Evolutionary conservation across 2,329 filamentous ascomycete genomes (phyloP).

Genomic region (Fusarium hainanense): DNA sequence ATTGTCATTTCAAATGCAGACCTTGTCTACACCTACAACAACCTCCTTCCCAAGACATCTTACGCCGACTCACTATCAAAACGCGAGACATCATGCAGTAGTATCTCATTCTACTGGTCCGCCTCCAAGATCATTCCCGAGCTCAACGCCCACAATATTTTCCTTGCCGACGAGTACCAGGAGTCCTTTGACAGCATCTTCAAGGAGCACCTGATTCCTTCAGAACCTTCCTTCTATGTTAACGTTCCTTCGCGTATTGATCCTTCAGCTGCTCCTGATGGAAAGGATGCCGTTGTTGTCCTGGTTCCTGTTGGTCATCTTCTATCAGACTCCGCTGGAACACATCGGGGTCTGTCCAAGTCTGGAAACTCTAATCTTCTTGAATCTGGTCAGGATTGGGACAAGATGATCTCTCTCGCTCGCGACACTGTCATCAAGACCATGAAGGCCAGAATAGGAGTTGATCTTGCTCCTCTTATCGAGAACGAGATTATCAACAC

Average conservation of each 20-base stretch:
- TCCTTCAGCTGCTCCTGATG: conserved; percentile 71
- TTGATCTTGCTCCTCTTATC: conserved; percentile 61
- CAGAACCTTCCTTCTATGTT: conserved; percentile 79
- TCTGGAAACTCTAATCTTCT: neutral
- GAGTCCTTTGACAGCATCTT: conserved; percentile 83
- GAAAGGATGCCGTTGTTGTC: conserved; percentile 74
- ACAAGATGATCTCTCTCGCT: conserved; percentile 67
- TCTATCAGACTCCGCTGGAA: conserved; percentile 25
- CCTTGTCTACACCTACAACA: conserved; percentile 78
- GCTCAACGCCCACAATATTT: conserved; percentile 79
- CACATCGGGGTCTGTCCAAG: conserved; percentile 27
- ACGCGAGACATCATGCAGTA: conserved; percentile 73
- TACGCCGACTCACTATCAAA: conserved; percentile 57
- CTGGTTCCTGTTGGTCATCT: conserved; percentile 79
- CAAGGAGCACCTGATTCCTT: conserved; percentile 72
- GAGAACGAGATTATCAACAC: conserved; percentile 73
- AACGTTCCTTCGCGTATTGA: conserved; percentile 80
- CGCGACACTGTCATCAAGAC: conserved; percentile 70
- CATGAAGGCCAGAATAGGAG: conserved; percentile 69
- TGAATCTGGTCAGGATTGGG: conserved; percentile 57
- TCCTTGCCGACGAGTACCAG: conserved; percentile 77
- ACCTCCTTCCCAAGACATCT: conserved; percentile 67
- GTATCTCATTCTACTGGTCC: conserved; percentile 82
- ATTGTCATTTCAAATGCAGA: conserved; percentile 79
- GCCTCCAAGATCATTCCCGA: conserved; percentile 69